Evolutionary conservation across 2,329 filamentous ascomycete genomes (phyloP).

Genomic region (Cucurbitaria berberidis): DNA sequence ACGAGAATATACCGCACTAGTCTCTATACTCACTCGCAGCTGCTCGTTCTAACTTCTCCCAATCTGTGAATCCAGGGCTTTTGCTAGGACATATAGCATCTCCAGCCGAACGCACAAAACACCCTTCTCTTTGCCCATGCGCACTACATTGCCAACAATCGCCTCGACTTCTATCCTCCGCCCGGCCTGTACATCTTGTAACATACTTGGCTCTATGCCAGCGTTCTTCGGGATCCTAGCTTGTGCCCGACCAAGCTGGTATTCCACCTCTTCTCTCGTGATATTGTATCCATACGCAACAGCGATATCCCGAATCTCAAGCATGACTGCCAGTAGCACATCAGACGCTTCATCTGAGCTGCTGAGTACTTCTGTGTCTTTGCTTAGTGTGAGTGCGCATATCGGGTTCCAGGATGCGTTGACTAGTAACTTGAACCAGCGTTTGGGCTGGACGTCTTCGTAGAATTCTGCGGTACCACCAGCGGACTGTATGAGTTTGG

Average conservation of each 20-base stretch:
- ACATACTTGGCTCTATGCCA: constrained; percentile 58
- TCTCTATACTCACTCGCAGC: not conserved
- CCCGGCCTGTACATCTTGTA: constrained; percentile 53
- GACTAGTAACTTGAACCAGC: constrained; percentile 67
- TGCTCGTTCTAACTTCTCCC: constrained; percentile 6
- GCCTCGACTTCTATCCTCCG: constrained; percentile 58
- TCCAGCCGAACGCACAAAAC: constrained; percentile 52
- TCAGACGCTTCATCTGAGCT: constrained; percentile 48
- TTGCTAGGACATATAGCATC: constrained; percentile 54
- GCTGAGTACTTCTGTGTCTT: constrained; percentile 59
- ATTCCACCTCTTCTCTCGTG: constrained; percentile 45
- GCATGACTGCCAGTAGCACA: constrained; percentile 52
- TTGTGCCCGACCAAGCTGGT: constrained; percentile 48
- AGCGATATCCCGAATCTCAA: constrained; percentile 54
- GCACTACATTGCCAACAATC: constrained; percentile 56
- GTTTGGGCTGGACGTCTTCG: constrained; percentile 61
- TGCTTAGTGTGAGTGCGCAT: constrained; percentile 61
- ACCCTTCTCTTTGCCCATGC: constrained; percentile 49
- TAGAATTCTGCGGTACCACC: constrained; percentile 58
- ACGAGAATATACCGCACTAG: not conserved
- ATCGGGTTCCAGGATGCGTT: constrained; percentile 69
- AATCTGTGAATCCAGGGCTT: constrained; percentile 50
- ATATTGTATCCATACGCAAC: constrained; percentile 50
- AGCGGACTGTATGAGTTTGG: constrained; percentile 51
- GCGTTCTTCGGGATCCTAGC: constrained; percentile 42